Percentiles rank a stretch among this genome's conserved stretches.
Conservation (phyloP, 345 rosid species). For the Eucalyptus dawsonii region DNA sequence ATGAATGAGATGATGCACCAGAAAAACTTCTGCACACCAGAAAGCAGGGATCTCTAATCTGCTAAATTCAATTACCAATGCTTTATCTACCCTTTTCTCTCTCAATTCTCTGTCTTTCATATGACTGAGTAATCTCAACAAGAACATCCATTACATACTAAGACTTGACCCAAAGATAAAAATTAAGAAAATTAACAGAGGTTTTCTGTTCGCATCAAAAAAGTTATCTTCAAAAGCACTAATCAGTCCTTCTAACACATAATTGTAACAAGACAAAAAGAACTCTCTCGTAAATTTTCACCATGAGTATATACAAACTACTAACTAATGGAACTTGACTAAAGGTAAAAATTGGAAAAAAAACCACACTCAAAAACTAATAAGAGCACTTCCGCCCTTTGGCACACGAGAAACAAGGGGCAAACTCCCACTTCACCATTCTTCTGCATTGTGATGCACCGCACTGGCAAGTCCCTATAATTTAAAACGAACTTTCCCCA, state of each 20-base stretch:
- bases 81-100: not conserved
- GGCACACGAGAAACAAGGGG: not conserved
- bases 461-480: not conserved
- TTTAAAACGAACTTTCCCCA: not conserved
- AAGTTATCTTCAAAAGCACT: not conserved
- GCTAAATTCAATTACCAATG: not conserved
- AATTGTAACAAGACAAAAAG: not conserved
- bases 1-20: not conserved
- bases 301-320: not conserved
- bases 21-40: not conserved
- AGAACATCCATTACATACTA: not conserved
- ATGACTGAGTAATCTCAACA: not conserved
- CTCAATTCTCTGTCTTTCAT: not conserved
- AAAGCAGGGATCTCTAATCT: not conserved
- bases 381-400: not conserved
- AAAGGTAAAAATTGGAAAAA: not conserved
- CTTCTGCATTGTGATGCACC: not conserved
- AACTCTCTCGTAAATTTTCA: not conserved
- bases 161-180: not conserved
- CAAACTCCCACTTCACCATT: not conserved
- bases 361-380: not conserved
- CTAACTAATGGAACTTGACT: not conserved
- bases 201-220: not conserved
- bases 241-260: not conserved
- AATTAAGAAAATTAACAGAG: not conserved